Percentiles rank a stretch among this genome's conserved stretches.
phyloP scores from a whole-genome alignment of 108 stramenopile genomes.

The Fistulifera solaris region DNA sequence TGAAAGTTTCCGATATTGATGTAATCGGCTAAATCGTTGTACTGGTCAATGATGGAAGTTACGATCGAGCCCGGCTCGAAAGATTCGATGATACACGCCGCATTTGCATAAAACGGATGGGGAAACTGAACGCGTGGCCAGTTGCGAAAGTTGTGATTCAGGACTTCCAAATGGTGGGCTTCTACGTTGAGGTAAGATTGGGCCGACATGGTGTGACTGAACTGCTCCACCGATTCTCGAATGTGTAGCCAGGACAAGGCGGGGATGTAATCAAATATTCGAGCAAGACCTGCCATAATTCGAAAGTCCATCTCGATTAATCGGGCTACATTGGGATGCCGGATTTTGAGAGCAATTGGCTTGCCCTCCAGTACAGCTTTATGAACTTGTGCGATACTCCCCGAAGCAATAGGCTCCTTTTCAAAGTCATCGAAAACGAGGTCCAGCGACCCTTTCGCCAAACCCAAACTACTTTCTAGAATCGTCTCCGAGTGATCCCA shows the following conservation, averaged over 20 bases:
- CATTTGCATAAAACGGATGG: slow-evolving; percentile 35
- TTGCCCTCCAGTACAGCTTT: slow-evolving; percentile 35
- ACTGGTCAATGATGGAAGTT: slow-evolving; percentile 23
- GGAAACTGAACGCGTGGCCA: slow-evolving; percentile 55
- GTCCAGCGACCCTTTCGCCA: slow-evolving; percentile 16
- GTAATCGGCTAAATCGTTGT: slow-evolving; percentile 16
- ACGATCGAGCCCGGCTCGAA: slow-evolving; percentile 41
- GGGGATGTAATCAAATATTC: slow-evolving; percentile 35
- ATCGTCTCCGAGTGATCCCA: slow-evolving; percentile 41
- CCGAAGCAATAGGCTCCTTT: slow-evolving; percentile 61
- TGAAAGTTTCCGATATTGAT: background rate
- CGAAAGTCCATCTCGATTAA: slow-evolving; percentile 70
- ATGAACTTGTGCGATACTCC: slow-evolving; percentile 80
- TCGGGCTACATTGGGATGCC: slow-evolving; percentile 69
- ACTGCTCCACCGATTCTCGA: slow-evolving; percentile 55
- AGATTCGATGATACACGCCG: slow-evolving; percentile 49
- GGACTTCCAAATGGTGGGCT: slow-evolving; percentile 55
- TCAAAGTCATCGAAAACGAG: slow-evolving; percentile 67
- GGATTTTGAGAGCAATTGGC: slow-evolving; percentile 58
- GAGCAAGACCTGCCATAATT: slow-evolving; percentile 50
- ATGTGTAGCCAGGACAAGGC: slow-evolving; percentile 47
- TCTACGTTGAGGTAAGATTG: slow-evolving; percentile 70
- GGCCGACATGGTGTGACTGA: slow-evolving; percentile 74
- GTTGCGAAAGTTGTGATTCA: slow-evolving; percentile 63
- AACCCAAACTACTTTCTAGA: slow-evolving; percentile 26